Evolutionary conservation across 306 rosid species (phyloP).

Genomic region (Sicyos baderoa): DNA sequence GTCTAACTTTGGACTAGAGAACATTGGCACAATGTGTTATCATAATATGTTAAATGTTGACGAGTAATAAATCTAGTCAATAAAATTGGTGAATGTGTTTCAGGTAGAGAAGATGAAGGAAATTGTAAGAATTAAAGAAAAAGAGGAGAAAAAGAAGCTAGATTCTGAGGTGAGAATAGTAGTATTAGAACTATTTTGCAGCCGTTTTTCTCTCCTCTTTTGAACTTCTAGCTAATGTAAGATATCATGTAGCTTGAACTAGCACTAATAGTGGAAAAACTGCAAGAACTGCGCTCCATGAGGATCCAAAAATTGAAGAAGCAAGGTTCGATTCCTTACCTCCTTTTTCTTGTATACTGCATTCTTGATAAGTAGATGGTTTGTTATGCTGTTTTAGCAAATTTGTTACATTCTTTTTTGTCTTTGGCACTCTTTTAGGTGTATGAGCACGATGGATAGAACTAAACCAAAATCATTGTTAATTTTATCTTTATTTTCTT

Average conservation of each 20-base stretch:
- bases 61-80: neutral
- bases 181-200: neutral
- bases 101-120: conserved; percentile 81
- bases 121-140: conserved; percentile 69
- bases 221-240: conserved; percentile 14
- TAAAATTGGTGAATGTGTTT: conserved; percentile 24
- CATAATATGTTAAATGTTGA: neutral
- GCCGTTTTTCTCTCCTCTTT: neutral
- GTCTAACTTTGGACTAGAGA: neutral
- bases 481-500: neutral
- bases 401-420: neutral
- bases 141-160: conserved; percentile 72
- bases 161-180: conserved; percentile 58
- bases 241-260: conserved; percentile 58
- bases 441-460: neutral
- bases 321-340: conserved; percentile 40
- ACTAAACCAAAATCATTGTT: neutral
- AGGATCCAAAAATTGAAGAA: conserved; percentile 82
- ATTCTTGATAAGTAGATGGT: conserved; percentile 3
- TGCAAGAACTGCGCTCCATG: conserved; percentile 72
- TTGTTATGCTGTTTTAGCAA: neutral
- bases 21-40: neutral
- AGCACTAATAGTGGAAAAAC: conserved; percentile 71
- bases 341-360: neutral
- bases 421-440: neutral